phyloP scores from a whole-genome alignment of 2,329 filamentous ascomycete species.

The Rhynchosporium graminicola region DNA sequence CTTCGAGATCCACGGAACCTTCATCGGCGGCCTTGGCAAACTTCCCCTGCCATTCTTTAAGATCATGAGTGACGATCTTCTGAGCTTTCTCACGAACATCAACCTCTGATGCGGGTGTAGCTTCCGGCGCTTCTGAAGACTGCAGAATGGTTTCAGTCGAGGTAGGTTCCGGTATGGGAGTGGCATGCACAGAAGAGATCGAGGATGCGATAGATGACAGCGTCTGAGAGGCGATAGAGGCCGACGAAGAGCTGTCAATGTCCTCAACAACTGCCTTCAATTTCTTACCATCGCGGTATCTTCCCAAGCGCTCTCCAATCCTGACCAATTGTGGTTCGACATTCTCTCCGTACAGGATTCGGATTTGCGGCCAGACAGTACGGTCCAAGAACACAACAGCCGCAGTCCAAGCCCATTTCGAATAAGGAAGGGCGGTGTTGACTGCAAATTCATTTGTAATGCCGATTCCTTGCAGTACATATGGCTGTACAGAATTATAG shows the following conservation, averaged over 20 bases:
- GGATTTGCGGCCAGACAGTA: constrained; percentile 78
- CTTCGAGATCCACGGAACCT: constrained; percentile 68
- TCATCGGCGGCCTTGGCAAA: constrained; percentile 85
- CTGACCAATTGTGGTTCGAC: constrained; percentile 93
- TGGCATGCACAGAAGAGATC: constrained; percentile 30
- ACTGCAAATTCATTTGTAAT: constrained; percentile 66
- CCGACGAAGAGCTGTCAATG: constrained; percentile 45
- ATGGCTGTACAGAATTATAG: constrained; percentile 73
- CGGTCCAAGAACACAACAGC: constrained; percentile 71
- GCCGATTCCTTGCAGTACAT: constrained; percentile 68
- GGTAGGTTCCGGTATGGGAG: constrained; percentile 22
- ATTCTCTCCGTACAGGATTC: constrained; percentile 81
- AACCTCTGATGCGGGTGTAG: constrained; percentile 45
- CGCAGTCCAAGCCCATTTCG: constrained; percentile 69
- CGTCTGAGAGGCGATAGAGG: constrained; percentile 37
- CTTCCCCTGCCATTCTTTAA: constrained; percentile 84
- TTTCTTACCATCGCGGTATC: constrained; percentile 65
- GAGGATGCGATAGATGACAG: constrained; percentile 36
- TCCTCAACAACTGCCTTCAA: constrained; percentile 60
- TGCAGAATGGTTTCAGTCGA: constrained; percentile 25
- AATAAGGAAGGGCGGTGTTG: constrained; percentile 71
- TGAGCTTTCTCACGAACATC: constrained; percentile 59
- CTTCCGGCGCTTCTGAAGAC: constrained; percentile 37
- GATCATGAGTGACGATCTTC: constrained; percentile 73
- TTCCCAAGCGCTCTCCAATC: constrained; percentile 85